These are phyloP conservation scores for Beauveria brongniartii DNA, from an alignment of 2,329 filamentous ascomycete genomes.

Conservation along the genomic window DNA sequence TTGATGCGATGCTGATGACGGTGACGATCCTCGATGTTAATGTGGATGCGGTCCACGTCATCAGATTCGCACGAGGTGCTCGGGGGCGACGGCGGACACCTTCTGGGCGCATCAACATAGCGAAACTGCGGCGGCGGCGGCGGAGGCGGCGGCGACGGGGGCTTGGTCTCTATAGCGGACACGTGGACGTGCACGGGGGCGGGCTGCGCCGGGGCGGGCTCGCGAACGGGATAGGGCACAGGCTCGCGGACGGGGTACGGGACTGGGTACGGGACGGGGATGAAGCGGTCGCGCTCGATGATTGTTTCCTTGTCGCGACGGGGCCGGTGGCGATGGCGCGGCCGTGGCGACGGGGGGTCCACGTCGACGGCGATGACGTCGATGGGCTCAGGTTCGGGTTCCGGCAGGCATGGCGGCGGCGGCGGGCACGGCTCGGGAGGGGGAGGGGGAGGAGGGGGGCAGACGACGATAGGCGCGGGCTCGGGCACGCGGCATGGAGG, in stretches of 20 bases:
- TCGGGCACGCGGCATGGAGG: slow-evolving; percentile 15
- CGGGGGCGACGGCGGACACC: neutral
- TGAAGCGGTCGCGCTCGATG: slow-evolving; percentile 43
- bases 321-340: slow-evolving; percentile 20
- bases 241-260: slow-evolving; percentile 29
- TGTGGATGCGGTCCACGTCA: slow-evolving; percentile 20
- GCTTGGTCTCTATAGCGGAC: neutral
- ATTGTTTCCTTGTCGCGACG: slow-evolving; percentile 37
- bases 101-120: slow-evolving; percentile 2
- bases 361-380: slow-evolving; percentile 33
- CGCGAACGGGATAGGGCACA: slow-evolving; percentile 38
- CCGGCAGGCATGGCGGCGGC: slow-evolving; percentile 16
- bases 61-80: slow-evolving; percentile 17
- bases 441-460: slow-evolving; percentile 17
- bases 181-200: slow-evolving; percentile 20
- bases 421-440: slow-evolving; percentile 15
- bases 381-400: slow-evolving; percentile 24
- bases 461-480: slow-evolving; percentile 13
- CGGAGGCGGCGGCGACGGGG: slow-evolving; percentile 23
- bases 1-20: slow-evolving; percentile 9
- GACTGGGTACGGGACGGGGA: slow-evolving; percentile 35
- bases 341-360: slow-evolving; percentile 21
- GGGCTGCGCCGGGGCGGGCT: slow-evolving; percentile 32
- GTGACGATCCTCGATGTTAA: slow-evolving; percentile 19
- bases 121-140: slow-evolving; percentile 14